Evolutionary conservation across 2,329 filamentous ascomycete species (phyloP).

Genomic region (Xylaria polymorpha): DNA sequence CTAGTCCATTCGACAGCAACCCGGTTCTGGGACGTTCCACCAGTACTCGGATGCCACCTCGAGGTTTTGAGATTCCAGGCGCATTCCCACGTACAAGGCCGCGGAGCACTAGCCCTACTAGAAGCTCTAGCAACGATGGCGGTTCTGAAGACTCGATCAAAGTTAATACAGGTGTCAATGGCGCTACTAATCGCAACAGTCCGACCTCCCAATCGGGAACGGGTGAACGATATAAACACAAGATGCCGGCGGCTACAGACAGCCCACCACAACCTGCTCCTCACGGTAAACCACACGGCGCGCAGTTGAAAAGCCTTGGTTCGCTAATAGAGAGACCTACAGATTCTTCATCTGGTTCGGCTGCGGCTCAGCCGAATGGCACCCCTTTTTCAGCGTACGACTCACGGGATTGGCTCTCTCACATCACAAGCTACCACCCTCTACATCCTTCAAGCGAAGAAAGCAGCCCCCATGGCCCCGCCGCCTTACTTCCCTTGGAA

Average conservation of each 20-base stretch:
- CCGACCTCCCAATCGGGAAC: slow-evolving; percentile 37
- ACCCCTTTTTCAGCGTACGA: slow-evolving; percentile 62
- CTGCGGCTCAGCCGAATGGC: slow-evolving; percentile 45
- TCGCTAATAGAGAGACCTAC: slow-evolving; percentile 35
- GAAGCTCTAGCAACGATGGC: slow-evolving; percentile 47
- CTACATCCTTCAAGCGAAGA: slow-evolving; percentile 49
- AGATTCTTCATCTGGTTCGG: slow-evolving; percentile 39
- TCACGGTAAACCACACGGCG: slow-evolving; percentile 39
- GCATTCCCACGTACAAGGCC: slow-evolving; percentile 44
- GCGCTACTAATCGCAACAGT: slow-evolving; percentile 28
- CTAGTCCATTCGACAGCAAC: slow-evolving; percentile 65
- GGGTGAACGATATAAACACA: slow-evolving; percentile 42
- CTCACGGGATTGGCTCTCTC: slow-evolving; percentile 31
- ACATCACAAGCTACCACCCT: slow-evolving; percentile 7
- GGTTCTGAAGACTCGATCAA: slow-evolving; percentile 45
- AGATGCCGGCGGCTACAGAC: slow-evolving; percentile 25
- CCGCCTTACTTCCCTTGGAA: slow-evolving; percentile 53
- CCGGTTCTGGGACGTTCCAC: slow-evolving; percentile 57
- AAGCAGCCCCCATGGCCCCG: slow-evolving; percentile 1
- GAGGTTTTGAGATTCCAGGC: slow-evolving; percentile 44
- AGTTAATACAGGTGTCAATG: slow-evolving; percentile 27
- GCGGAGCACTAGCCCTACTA: slow-evolving; percentile 48
- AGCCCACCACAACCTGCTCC: slow-evolving; percentile 33
- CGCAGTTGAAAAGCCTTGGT: not conserved
- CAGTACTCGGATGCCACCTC: slow-evolving; percentile 57